Evolutionary conservation across 176 grass and related monocot species (phyloP).

Genomic region (Avena atlantica): DNA sequence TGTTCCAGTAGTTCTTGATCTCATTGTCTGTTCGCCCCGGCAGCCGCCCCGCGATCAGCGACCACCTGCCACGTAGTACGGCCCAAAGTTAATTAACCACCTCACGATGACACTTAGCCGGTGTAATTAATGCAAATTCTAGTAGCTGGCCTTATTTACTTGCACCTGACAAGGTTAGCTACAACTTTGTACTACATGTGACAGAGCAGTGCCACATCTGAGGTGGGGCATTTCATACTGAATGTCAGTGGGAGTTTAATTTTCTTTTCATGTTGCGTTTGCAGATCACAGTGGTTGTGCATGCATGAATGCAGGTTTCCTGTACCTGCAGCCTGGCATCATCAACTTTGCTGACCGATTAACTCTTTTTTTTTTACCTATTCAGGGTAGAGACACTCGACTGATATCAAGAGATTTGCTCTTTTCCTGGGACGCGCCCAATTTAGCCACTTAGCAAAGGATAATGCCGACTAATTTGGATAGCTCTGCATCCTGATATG

Average conservation of each 20-base stretch:
- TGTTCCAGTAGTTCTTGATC: constrained; percentile 69
- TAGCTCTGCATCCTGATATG: neutral
- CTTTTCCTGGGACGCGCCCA: constrained; percentile 9
- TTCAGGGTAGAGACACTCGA: constrained; percentile 4
- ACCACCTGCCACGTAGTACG: constrained; percentile 26
- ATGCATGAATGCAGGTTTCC: neutral
- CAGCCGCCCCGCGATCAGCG: constrained; percentile 50
- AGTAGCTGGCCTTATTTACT: neutral
- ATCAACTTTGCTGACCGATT: constrained; percentile 51
- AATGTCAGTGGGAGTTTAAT: neutral
- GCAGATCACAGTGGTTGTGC: constrained; percentile 26
- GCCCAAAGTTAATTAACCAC: neutral
- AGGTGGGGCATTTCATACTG: neutral
- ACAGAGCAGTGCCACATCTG: neutral
- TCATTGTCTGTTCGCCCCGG: constrained; percentile 64
- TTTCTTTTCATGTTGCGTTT: constrained; percentile 1
- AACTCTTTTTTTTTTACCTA: neutral
- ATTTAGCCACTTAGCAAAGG: neutral
- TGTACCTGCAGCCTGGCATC: constrained; percentile 14
- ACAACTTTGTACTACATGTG: neutral
- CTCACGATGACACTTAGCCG: neutral
- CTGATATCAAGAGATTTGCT: constrained; percentile 4
- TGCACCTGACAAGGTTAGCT: neutral
- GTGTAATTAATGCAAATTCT: neutral
- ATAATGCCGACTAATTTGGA: neutral